phyloP scores from a whole-genome alignment of 108 stramenopile genomes.

The Fragilariopsis cylindrus region DNA sequence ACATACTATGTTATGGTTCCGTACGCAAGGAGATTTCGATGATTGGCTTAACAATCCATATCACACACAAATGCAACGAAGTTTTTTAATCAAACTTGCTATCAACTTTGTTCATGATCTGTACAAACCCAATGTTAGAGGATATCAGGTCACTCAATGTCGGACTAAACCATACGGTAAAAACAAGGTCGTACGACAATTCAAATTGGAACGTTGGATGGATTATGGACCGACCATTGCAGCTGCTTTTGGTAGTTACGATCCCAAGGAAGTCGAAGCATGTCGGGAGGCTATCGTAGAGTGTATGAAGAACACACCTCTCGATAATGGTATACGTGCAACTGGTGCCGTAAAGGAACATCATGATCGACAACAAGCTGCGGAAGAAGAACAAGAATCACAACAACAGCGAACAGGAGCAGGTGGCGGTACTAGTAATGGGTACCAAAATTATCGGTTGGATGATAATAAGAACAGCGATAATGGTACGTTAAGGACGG shows the following conservation, averaged over 20 bases:
- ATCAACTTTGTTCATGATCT: conserved; percentile 89
- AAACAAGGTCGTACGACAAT: conserved; percentile 82
- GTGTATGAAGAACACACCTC: conserved; percentile 80
- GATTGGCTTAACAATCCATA: conserved; percentile 93
- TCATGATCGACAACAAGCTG: conserved; percentile 19
- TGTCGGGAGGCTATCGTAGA: conserved; percentile 76
- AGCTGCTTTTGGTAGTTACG: conserved; percentile 84
- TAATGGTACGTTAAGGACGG: background rate
- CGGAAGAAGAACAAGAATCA: conserved; percentile 3
- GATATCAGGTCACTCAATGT: conserved; percentile 86
- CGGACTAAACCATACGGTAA: conserved; percentile 76
- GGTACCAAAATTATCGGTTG: conserved; percentile 29
- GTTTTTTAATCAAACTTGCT: conserved; percentile 84
- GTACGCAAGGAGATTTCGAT: conserved; percentile 67
- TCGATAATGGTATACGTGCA: conserved; percentile 53
- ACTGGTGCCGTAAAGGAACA: conserved; percentile 58
- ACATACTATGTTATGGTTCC: conserved; percentile 79
- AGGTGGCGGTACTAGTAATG: background rate
- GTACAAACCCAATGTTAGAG: conserved; percentile 81
- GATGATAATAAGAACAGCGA: background rate
- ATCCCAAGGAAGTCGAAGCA: conserved; percentile 75
- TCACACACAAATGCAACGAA: conserved; percentile 66
- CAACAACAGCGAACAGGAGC: background rate
- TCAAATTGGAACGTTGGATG: conserved; percentile 92
- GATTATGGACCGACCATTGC: conserved; percentile 93